Evolutionary conservation across 139 green algal genomes (phyloP), one percentile per base, ranked within the genome.

Genomic region (Coelastrella sp.): DNA sequence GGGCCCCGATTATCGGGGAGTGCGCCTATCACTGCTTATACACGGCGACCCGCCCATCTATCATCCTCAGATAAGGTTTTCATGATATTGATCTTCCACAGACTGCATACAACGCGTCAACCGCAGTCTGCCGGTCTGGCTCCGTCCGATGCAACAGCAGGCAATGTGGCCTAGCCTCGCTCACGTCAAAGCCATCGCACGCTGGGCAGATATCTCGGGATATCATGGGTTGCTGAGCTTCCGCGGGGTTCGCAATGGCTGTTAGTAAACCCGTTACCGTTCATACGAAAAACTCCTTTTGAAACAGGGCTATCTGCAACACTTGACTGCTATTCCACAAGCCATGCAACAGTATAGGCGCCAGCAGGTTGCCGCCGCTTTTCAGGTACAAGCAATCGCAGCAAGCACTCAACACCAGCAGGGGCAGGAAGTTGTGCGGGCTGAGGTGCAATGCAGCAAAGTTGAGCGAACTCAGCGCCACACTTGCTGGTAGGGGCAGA

Each of bases 221-320:
- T 47, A 47, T 47, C 32, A 47, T 2, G 32, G 1, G 32, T 47
- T 47, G 32, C 32, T 47, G 32, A 47, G 32, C 32, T 47, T 47
- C 32, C 32, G 32, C 32, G 32, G 32, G 32, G 32, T 47, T 47
- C 32, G 32, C 32, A 10, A 11, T 54, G 22, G 11, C 2, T 78
- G 73, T 17, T 11, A 32, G 20, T 11, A 22, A 17, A n/a, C 11
- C 23, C 5, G 7, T 56, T 32, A 86, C 47, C 7, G 22, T 22
- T 93, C 76, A 95, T n/a, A 95, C 91, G 82, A 95, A 94, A 3
- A 47, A 57, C 3, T 95, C 90, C 81, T 94, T 93, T 0, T 86
- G 85, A 8, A 83, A n/a, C 32, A 92, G 32, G 61, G 90, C 84
- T 7, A 95, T 88, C 13, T 80, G 89, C 64, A 90, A 47, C 89